These are phyloP conservation scores for Aurantiochytrium sp. DNA, from an alignment of 108 stramenopile genomes.

Conservation along the genomic window DNA sequence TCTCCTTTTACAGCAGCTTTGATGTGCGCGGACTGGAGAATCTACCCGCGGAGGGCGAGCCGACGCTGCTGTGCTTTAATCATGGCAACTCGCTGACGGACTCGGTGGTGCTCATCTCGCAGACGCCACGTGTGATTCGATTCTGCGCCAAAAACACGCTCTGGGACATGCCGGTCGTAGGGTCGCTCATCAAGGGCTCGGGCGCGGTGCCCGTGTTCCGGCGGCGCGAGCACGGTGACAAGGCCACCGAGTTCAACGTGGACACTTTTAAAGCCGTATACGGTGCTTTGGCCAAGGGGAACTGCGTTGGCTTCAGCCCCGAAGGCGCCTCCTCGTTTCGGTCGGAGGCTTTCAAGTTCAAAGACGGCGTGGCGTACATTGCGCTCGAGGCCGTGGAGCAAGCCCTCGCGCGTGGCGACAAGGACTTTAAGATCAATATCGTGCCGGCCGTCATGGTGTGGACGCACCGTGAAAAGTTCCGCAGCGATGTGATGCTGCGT, in stretches of 20 bases:
- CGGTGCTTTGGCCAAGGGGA: not conserved
- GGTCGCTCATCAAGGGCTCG: not conserved
- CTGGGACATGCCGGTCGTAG: not conserved
- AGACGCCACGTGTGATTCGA: conserved; percentile 12
- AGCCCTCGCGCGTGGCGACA: not conserved
- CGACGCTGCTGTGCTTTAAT: conserved; percentile 8
- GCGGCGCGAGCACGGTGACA: not conserved
- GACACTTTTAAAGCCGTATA: conserved; percentile 6
- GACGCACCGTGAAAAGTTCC: conserved; percentile 18
- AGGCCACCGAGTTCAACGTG: not conserved
- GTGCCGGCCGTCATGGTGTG: conserved; percentile 1
- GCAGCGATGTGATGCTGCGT: not conserved
- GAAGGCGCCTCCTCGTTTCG: not conserved
- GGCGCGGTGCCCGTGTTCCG: not conserved
- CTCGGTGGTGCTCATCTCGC: conserved; percentile 3
- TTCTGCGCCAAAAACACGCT: conserved; percentile 16
- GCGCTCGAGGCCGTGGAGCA: not conserved
- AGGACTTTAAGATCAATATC: not conserved
- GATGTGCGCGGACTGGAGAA: not conserved
- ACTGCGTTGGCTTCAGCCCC: conserved; percentile 4
- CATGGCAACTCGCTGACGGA: conserved; percentile 19
- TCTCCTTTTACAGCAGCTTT: not conserved
- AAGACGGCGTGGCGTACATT: conserved; percentile 1
- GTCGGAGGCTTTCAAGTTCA: conserved; percentile 11
- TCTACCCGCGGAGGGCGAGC: not conserved